Evolutionary conservation across 2,329 filamentous ascomycete genomes (phyloP).

Genomic region (Aspergillus sp.): DNA sequence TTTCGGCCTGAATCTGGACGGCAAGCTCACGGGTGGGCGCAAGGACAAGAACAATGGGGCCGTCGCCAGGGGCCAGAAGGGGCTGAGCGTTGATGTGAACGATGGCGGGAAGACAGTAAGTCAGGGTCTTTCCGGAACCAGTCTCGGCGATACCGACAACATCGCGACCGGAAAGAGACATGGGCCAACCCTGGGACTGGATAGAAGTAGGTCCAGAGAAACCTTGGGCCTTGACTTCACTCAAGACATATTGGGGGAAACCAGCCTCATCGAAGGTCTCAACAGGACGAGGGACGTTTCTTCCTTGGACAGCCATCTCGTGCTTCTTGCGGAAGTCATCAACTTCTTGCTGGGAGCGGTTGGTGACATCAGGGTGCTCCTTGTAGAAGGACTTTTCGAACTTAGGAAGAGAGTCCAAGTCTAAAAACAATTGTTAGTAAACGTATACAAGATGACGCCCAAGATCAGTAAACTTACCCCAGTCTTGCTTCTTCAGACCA

Average conservation of each 20-base stretch:
- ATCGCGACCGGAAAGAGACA: conserved; percentile 96
- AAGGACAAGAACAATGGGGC: conserved; percentile 92
- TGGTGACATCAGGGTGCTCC: conserved; percentile 75
- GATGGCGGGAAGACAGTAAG: conserved; percentile 95
- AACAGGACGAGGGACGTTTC: conserved; percentile 83
- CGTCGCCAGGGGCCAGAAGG: conserved; percentile 88
- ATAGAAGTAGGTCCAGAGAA: conserved; percentile 92
- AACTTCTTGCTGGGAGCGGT: conserved; percentile 72
- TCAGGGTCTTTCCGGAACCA: conserved; percentile 97
- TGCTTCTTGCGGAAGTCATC: conserved; percentile 82
- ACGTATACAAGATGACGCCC: conserved; percentile 1
- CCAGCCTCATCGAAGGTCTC: conserved; percentile 97
- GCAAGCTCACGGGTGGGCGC: conserved; percentile 96
- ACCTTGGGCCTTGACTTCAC: conserved; percentile 96
- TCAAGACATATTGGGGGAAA: conserved; percentile 95
- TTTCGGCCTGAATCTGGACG: conserved; percentile 97
- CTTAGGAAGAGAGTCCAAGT: conserved; percentile 75
- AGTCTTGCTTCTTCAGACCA: conserved; percentile 80
- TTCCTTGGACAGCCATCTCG: conserved; percentile 76
- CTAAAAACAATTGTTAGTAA: conserved; percentile 44
- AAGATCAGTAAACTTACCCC: conserved; percentile 60
- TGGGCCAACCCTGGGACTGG: conserved; percentile 97
- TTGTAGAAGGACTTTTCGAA: conserved; percentile 99
- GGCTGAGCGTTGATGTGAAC: conserved; percentile 99
- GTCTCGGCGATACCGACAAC: conserved; percentile 99